These are phyloP conservation scores for Calonectria ilicicola DNA, from an alignment of 2,329 filamentous ascomycete species.

Conservation along the genomic window DNA sequence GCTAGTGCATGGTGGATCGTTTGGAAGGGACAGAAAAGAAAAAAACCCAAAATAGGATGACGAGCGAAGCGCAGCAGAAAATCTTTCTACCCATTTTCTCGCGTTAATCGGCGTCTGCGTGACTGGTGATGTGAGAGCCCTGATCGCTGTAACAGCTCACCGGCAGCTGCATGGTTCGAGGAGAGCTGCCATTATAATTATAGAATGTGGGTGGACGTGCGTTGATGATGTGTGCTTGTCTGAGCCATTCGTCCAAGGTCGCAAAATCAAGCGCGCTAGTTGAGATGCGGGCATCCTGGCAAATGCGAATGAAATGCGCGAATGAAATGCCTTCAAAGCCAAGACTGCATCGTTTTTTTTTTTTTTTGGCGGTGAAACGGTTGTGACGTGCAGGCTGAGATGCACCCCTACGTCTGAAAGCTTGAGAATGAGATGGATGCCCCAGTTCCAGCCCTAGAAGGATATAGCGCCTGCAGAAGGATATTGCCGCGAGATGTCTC, in stretches of 20 bases:
- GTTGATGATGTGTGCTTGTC: constrained; percentile 3
- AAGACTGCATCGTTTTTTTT: not conserved
- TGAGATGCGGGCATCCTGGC: constrained; percentile 20
- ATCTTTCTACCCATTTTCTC: not conserved
- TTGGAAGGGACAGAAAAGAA: no score
- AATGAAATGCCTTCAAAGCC: constrained; percentile 1
- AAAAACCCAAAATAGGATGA: not conserved
- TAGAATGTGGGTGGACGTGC: not conserved
- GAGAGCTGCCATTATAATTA: not conserved
- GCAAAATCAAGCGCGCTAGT: constrained; percentile 25
- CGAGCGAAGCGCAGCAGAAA: not conserved
- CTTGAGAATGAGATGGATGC: not conserved
- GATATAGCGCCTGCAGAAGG: not conserved
- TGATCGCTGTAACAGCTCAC: not conserved
- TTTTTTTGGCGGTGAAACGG: constrained; percentile 9
- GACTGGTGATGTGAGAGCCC: not conserved
- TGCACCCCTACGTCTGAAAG: not conserved
- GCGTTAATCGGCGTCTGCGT: not conserved
- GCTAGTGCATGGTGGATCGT: not conserved
- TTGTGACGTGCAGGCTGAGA: constrained; percentile 1
- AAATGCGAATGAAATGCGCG: not conserved
- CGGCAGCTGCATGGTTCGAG: not conserved
- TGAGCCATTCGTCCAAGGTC: constrained; percentile 18
- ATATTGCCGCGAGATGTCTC: not conserved
- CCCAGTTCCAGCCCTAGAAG: not conserved